These are phyloP conservation scores for Epicoccum sorghinum DNA, from an alignment of 2,329 filamentous ascomycete species.

Conservation along the genomic window DNA sequence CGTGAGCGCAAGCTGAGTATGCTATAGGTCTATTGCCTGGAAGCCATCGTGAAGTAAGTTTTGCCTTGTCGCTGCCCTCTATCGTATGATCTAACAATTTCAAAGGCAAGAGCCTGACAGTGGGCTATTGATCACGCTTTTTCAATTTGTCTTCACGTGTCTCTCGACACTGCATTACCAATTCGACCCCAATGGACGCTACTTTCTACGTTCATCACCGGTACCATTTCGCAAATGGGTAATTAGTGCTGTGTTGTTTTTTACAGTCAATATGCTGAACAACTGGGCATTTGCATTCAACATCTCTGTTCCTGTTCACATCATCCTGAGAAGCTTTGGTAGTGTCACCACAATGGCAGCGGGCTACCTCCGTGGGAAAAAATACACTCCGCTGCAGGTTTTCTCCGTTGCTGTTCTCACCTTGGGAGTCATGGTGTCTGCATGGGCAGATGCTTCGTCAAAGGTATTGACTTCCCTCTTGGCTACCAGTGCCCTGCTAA, in stretches of 20 bases:
- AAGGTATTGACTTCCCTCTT: conserved; percentile 65
- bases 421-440: conserved; percentile 82
- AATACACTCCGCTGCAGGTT: conserved; percentile 80
- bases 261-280: conserved; percentile 92
- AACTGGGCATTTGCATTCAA: conserved; percentile 98
- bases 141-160: conserved; percentile 67
- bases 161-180: conserved; percentile 58
- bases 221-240: conserved; percentile 87
- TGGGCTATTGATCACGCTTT: conserved; percentile 69
- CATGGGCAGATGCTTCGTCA: conserved; percentile 84
- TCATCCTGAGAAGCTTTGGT: conserved; percentile 92
- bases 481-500: conserved; percentile 7
- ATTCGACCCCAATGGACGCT: conserved; percentile 62
- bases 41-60: conserved; percentile 89
- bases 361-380: conserved; percentile 85
- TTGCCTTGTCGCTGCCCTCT: neutral
- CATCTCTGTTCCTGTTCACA: conserved; percentile 95
- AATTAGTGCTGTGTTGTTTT: conserved; percentile 88
- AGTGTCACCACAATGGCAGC: conserved; percentile 94
- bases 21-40: conserved; percentile 85
- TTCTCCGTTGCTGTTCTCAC: conserved; percentile 83
- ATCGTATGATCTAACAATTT: conserved; percentile 21
- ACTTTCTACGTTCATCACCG: conserved; percentile 76
- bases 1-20: conserved; percentile 14
- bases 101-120: conserved; percentile 79